Conservation (phyloP, 129 eudicot genomes). For the Chrysanthemum makinoi region DNA sequence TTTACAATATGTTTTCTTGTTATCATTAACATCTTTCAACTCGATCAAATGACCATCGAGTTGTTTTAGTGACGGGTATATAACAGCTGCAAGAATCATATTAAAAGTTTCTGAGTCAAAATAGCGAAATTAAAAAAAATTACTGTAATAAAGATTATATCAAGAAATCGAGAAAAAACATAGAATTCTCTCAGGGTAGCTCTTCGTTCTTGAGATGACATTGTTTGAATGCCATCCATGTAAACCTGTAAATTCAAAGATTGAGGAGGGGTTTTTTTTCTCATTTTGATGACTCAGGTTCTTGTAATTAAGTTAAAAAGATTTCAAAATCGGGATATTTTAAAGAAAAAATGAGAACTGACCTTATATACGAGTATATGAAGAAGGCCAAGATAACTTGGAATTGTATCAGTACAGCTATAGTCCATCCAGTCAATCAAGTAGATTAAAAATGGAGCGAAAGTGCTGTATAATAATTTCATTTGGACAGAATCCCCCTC, state of each 20-base stretch:
- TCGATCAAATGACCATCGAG: constrained; percentile 53
- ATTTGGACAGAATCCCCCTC: constrained; percentile 48
- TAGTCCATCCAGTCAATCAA: too few species aligned
- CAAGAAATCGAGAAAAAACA: constrained; percentile 32
- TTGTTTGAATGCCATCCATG: constrained; percentile 63
- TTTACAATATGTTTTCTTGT: constrained; percentile 13
- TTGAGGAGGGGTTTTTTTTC: neutral
- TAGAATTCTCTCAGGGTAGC: constrained; percentile 66
- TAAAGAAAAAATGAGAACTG: neutral
- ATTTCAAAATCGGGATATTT: neutral
- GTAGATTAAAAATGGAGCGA: too few species aligned
- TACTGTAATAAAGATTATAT: neutral
- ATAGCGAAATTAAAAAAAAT: neutral
- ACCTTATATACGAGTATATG: constrained; percentile 60
- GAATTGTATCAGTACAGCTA: constrained; percentile 54
- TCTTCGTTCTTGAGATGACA: constrained; percentile 51
- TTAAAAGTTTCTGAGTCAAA: neutral
- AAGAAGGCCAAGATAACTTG: constrained; percentile 56
- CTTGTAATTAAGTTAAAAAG: neutral
- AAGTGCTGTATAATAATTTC: constrained; percentile 53
- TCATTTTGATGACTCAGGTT: constrained; percentile 10
- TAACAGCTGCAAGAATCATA: constrained; percentile 41
- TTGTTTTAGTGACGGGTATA: constrained; percentile 62
- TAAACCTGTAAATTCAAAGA: constrained; percentile 46
- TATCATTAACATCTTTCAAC: constrained; percentile 35